Conservation (phyloP, 1,139 yeast genomes). For the Sugiyamaella grinbergsii region DNA sequence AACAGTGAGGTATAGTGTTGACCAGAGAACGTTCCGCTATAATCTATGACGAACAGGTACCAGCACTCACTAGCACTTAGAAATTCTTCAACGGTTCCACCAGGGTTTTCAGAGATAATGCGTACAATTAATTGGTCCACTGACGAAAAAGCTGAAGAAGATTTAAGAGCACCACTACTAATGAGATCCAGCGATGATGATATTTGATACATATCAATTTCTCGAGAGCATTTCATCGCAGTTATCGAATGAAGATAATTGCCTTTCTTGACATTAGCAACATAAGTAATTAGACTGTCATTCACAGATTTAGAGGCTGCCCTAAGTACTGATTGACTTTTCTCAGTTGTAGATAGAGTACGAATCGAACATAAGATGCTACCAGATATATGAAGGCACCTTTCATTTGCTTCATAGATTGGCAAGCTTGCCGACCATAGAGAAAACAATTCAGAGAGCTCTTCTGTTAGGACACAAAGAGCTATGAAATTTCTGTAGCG, state of each 20-base stretch:
- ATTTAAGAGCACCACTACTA: conserved; percentile 5
- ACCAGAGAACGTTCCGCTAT: not conserved
- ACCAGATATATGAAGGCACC: conserved; percentile 3
- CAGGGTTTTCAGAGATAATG: not conserved
- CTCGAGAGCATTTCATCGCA: conserved; percentile 3
- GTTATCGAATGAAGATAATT: conserved; percentile 1
- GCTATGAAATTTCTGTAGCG: conserved; percentile 3
- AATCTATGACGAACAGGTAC: conserved; percentile 1
- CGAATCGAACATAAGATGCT: conserved; percentile 3
- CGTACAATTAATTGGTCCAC: conserved; percentile 2
- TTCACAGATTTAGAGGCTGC: not conserved
- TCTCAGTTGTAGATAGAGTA: not conserved
- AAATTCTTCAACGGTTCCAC: not conserved
- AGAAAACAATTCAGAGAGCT: conserved; percentile 5
- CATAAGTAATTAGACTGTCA: not conserved
- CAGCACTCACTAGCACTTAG: not conserved
- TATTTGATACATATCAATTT: not conserved
- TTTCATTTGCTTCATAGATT: conserved; percentile 1
- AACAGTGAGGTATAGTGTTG: conserved; percentile 10
- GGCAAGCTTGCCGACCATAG: conserved; percentile 2
- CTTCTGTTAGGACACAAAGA: conserved; percentile 5
- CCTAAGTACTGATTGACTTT: conserved; percentile 4
- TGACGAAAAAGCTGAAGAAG: conserved; percentile 7
- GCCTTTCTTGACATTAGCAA: not conserved
- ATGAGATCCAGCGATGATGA: not conserved